These are phyloP conservation scores for Setaria viridis DNA, from an alignment of 202 grass and related monocot species.

Conservation along the genomic window DNA sequence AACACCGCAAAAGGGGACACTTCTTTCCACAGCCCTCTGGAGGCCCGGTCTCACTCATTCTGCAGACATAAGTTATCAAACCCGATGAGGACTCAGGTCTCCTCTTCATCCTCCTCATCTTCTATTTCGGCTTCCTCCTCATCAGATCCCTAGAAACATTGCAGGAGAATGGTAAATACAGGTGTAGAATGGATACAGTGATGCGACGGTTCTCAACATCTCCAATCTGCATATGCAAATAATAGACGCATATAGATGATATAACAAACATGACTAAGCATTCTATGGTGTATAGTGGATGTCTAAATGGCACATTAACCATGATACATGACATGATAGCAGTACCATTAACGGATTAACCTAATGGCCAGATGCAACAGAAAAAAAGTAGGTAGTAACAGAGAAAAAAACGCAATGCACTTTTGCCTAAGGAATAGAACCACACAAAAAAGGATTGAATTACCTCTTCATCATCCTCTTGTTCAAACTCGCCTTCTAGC, in stretches of 20 bases:
- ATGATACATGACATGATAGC: background rate
- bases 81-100: slow-evolving; percentile 30
- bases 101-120: slow-evolving; percentile 51
- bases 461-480: slow-evolving; percentile 72
- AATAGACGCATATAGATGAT: background rate
- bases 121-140: slow-evolving; percentile 51
- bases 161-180: slow-evolving; percentile 7
- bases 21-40: slow-evolving; percentile 11
- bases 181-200: background rate
- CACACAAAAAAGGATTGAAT: slow-evolving; percentile 1
- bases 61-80: background rate
- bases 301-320: background rate
- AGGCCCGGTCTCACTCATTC: slow-evolving; percentile 32
- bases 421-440: background rate
- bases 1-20: slow-evolving; percentile 30
- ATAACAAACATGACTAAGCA: slow-evolving; percentile 22
- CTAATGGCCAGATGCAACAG: background rate
- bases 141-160: slow-evolving; percentile 58
- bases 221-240: background rate
- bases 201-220: background rate
- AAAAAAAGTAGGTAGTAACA: background rate
- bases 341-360: background rate
- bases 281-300: background rate
- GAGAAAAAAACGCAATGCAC: background rate
- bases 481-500: slow-evolving; percentile 67